Conservation (phyloP, 148 eudicot species). For the Fagopyrum homotropicum region DNA sequence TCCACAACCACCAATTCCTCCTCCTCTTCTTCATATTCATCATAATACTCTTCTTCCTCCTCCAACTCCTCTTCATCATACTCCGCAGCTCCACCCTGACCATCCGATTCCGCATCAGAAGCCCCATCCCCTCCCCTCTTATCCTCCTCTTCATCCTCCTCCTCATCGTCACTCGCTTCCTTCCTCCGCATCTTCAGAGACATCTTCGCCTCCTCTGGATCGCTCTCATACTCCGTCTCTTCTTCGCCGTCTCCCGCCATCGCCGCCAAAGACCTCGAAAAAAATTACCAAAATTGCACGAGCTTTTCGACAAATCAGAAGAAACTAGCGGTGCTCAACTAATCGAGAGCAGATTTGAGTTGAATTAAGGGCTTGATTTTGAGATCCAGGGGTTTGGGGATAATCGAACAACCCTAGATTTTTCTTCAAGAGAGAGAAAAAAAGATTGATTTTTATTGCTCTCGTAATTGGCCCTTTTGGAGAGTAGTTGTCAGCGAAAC, state of each 20-base stretch:
- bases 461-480: slow-evolving; percentile 1
- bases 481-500: slow-evolving; percentile 9
- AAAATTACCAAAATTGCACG: slow-evolving; percentile 4
- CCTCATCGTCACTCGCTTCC: slow-evolving; percentile 85
- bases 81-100: slow-evolving; percentile 65
- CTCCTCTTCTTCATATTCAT: slow-evolving; percentile 25
- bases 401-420: slow-evolving; percentile 10
- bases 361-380: slow-evolving; percentile 9
- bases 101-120: slow-evolving; percentile 61
- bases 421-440: slow-evolving; percentile 2
- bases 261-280: neutral
- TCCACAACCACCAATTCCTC: slow-evolving; percentile 26
- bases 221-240: slow-evolving; percentile 84
- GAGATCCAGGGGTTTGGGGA: slow-evolving; percentile 10
- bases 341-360: neutral
- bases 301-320: neutral
- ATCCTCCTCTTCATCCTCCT: slow-evolving; percentile 29
- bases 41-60: slow-evolving; percentile 16
- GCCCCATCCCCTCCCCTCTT: slow-evolving; percentile 20
- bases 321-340: neutral
- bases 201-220: slow-evolving; percentile 78
- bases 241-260: slow-evolving; percentile 31
- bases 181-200: slow-evolving; percentile 68
- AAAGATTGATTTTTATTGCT: neutral
- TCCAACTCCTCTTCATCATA: slow-evolving; percentile 49